phyloP scores from a whole-genome alignment of 768 basidiomycete species.

The Termitomyces sp. region DNA sequence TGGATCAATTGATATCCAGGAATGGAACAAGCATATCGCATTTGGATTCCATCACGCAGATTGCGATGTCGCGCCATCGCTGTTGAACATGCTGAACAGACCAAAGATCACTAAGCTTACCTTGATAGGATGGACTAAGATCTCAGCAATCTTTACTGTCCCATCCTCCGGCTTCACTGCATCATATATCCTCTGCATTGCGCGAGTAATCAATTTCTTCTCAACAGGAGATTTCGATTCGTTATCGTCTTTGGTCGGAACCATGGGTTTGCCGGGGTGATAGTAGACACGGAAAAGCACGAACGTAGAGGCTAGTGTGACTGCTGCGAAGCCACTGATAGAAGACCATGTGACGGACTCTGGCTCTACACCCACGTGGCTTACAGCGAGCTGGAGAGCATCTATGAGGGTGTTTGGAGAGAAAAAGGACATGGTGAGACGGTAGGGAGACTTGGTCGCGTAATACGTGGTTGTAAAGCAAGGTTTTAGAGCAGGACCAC shows the following conservation, averaged over 20 bases:
- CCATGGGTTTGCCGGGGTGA: neutral
- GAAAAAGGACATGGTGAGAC: slow-evolving; percentile 1
- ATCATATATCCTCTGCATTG: slow-evolving; percentile 5
- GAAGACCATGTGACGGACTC: slow-evolving; percentile 10
- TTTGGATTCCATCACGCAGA: neutral
- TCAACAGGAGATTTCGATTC: neutral
- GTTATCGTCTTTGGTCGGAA: neutral
- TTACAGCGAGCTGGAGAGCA: slow-evolving; percentile 6
- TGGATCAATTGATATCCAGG: neutral
- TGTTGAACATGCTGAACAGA: neutral
- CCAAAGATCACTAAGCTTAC: slow-evolving; percentile 23
- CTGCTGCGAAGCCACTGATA: neutral
- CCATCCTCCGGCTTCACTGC: slow-evolving; percentile 19
- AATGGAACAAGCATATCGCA: neutral
- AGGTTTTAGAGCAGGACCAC: neutral
- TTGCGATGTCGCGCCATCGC: neutral
- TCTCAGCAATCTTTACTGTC: slow-evolving; percentile 46
- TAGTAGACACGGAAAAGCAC: slow-evolving; percentile 8
- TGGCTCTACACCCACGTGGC: slow-evolving; percentile 1
- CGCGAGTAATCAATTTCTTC: neutral
- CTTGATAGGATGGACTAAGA: slow-evolving; percentile 70
- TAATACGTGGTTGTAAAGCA: neutral
- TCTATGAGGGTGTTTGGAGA: slow-evolving; percentile 5
- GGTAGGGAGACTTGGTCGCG: neutral
- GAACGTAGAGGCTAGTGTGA: slow-evolving; percentile 5